Conservation (phyloP, 2,329 filamentous ascomycete genomes). For the Magnaporthiopsis rhizophila region DNA sequence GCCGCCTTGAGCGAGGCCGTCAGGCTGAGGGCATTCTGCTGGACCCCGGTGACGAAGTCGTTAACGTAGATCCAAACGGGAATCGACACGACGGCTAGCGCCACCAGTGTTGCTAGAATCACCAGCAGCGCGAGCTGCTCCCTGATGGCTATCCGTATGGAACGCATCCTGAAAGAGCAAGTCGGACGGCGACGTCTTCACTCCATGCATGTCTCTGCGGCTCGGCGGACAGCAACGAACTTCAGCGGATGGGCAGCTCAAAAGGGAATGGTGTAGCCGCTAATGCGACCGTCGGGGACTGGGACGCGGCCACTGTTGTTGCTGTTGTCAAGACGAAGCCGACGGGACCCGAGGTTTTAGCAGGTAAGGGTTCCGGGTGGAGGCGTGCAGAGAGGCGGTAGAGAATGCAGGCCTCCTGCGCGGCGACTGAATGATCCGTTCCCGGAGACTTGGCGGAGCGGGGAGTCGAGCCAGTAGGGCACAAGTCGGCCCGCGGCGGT, state of each 20-base stretch:
- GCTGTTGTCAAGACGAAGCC: neutral
- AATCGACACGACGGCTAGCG: constrained; percentile 70
- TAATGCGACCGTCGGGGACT: neutral
- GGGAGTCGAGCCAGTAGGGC: neutral
- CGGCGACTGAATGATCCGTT: neutral
- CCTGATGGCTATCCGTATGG: constrained; percentile 80
- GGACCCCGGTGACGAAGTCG: constrained; percentile 42
- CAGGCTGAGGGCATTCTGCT: constrained; percentile 58
- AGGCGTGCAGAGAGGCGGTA: neutral
- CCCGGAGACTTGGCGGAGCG: neutral
- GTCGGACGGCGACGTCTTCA: constrained; percentile 10
- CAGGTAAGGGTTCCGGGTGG: neutral
- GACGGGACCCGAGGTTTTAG: neutral
- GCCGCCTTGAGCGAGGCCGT: constrained; percentile 82
- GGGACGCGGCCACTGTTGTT: neutral
- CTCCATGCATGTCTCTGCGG: constrained; percentile 21
- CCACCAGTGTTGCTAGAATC: constrained; percentile 63
- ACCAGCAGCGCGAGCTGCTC: constrained; percentile 80
- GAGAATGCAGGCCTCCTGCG: neutral
- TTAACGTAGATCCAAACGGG: constrained; percentile 60
- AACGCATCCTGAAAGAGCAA: constrained; percentile 25
- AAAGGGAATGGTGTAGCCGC: neutral
- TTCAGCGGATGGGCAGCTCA: constrained; percentile 8
- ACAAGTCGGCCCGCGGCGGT: neutral
- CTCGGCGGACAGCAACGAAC: constrained; percentile 5